Conservation (phyloP, 106 monocot species). For the Xerophyta viscosa region DNA sequence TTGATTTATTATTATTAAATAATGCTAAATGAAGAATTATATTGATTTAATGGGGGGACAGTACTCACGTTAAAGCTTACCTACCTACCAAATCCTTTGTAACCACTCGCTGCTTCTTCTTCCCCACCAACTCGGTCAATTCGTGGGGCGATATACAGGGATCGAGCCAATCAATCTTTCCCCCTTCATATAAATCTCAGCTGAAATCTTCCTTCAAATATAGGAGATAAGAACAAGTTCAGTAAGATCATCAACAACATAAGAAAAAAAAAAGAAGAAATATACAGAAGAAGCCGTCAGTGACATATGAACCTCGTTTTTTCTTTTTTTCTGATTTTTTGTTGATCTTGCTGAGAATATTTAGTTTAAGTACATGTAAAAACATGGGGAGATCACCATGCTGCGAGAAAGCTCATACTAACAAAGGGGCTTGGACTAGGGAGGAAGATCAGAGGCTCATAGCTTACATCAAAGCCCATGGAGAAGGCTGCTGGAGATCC, state of each 20-base stretch:
- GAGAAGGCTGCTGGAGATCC: constrained; percentile 87
- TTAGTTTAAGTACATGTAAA: background rate
- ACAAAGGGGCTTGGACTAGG: constrained; percentile 95
- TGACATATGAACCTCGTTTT: background rate
- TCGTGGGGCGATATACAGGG: background rate
- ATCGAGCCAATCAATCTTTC: background rate
- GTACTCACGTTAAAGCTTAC: too few relatives aligned
- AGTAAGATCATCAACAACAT: background rate
- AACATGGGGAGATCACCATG: constrained; percentile 88
- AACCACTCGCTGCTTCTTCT: too few relatives aligned
- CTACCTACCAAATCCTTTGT: too few relatives aligned
- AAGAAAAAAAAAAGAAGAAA: too few relatives aligned
- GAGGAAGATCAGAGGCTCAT: constrained; percentile 82
- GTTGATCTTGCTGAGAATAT: background rate
- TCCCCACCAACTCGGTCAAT: background rate
- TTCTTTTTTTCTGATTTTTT: background rate
- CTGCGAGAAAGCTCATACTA: constrained; percentile 94
- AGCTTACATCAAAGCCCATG: constrained; percentile 76
- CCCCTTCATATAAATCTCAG: background rate
- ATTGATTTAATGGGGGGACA: too few relatives aligned
- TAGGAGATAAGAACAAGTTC: background rate
- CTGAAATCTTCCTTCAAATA: background rate
- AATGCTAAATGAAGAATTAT: too few relatives aligned
- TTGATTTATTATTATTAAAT: too few relatives aligned
- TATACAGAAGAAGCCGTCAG: too few relatives aligned